Conservation (phyloP, 176 grass and related monocot genomes). For the Raddia guianensis region DNA sequence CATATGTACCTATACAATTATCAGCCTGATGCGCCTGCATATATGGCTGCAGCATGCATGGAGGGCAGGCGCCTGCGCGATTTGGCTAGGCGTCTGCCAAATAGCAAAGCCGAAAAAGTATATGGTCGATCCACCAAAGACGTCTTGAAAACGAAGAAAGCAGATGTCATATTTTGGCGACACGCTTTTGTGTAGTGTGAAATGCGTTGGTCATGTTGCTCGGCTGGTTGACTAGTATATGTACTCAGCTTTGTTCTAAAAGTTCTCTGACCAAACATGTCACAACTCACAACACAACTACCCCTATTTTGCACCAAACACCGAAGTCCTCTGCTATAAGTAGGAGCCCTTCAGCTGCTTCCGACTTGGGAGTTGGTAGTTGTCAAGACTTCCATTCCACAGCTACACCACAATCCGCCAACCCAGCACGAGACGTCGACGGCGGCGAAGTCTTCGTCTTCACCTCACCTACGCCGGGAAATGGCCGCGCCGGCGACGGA, state of each 20-base stretch:
- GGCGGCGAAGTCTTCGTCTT: not conserved
- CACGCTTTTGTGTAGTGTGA: not conserved
- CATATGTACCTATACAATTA: too few species aligned
- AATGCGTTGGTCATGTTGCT: not conserved
- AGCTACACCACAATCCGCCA: not conserved
- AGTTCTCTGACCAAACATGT: not conserved
- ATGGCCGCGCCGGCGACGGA: constrained; percentile 37
- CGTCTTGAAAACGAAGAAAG: not conserved
- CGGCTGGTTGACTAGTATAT: not conserved
- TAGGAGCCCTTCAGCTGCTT: not conserved
- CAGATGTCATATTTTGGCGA: too few species aligned
- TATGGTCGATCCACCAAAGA: too few species aligned
- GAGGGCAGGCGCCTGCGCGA: too few species aligned
- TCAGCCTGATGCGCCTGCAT: too few species aligned
- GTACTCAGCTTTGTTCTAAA: not conserved
- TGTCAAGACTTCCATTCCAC: not conserved
- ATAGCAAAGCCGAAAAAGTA: too few species aligned
- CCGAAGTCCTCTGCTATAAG: constrained; percentile 40
- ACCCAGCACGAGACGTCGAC: not conserved
- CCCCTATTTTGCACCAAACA: constrained; percentile 15
- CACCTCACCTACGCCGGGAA: not conserved
- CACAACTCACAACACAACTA: not conserved
- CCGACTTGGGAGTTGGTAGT: constrained; percentile 16
- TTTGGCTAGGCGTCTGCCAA: too few species aligned
- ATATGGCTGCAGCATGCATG: too few species aligned